phyloP scores from a whole-genome alignment of 2,329 filamentous ascomycete genomes.

The Monosporascus ibericus region DNA sequence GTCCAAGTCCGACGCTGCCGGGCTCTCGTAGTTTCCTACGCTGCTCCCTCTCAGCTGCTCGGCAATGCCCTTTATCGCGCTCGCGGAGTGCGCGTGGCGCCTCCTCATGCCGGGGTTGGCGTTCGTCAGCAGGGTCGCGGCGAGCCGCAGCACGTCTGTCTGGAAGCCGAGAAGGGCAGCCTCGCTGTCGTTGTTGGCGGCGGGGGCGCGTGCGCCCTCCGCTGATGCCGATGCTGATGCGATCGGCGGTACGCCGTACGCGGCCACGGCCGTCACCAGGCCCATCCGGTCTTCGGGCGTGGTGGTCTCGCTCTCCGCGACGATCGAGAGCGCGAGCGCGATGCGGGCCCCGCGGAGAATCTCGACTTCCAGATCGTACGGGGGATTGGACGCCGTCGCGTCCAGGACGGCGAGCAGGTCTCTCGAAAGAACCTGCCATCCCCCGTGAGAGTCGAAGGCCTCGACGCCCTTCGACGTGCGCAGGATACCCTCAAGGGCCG shows the following conservation, averaged over 20 bases:
- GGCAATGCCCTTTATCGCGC: conserved; percentile 44
- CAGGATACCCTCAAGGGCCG: conserved; percentile 54
- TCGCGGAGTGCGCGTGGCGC: conserved; percentile 45
- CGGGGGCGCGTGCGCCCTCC: not conserved
- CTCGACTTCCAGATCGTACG: conserved; percentile 19
- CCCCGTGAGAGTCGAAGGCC: conserved; percentile 42
- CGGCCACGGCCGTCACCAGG: conserved; percentile 44
- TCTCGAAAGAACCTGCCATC: conserved; percentile 46
- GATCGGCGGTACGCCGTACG: conserved; percentile 35
- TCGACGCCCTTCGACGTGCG: conserved; percentile 40
- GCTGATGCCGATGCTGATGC: not conserved
- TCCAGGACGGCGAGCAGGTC: conserved; percentile 44
- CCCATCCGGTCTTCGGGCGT: conserved; percentile 52
- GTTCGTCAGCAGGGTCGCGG: conserved; percentile 42
- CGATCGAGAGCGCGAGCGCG: conserved; percentile 46
- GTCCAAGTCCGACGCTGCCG: conserved; percentile 6
- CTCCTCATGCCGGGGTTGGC: conserved; percentile 40
- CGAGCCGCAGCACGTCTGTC: conserved; percentile 49
- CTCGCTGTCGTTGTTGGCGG: not conserved
- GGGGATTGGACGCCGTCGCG: conserved; percentile 13
- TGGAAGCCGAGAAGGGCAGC: conserved; percentile 40
- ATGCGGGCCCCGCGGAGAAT: conserved; percentile 48
- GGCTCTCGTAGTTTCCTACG: not conserved
- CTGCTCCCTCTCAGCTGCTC: conserved; percentile 29
- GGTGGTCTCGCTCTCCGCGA: conserved; percentile 42